phyloP scores from a whole-genome alignment of 306 rosid species.

The Glycyrrhiza uralensis region DNA sequence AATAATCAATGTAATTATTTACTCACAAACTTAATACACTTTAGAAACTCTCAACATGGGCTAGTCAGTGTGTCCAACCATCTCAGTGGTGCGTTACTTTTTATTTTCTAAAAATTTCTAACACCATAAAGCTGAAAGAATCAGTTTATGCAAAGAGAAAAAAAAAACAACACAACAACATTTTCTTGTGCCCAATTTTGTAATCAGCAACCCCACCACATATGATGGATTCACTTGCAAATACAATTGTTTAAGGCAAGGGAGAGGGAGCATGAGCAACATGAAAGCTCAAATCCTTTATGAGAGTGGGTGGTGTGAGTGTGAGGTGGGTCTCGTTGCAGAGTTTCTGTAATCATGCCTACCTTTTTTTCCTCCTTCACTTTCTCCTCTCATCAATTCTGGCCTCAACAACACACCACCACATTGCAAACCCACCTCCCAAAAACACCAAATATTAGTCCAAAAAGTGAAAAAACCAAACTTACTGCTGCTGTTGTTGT shows the following conservation, averaged over 20 bases:
- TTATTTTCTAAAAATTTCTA: neutral
- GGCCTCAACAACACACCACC: conserved; percentile 35
- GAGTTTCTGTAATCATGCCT: conserved; percentile 39
- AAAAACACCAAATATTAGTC: conserved; percentile 1
- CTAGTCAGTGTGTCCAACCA: conserved; percentile 1
- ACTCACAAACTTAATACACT: conserved; percentile 13
- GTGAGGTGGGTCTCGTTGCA: conserved; percentile 44
- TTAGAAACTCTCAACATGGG: conserved; percentile 30
- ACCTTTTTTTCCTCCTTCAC: conserved; percentile 43
- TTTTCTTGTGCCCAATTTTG: neutral
- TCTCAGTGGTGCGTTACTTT: conserved; percentile 25
- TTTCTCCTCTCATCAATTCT: conserved; percentile 35
- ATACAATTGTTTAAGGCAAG: conserved; percentile 24
- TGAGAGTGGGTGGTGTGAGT: conserved; percentile 42
- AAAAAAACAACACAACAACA: too few relatives aligned
- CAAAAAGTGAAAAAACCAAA: conserved; percentile 18
- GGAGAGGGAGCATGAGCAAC: conserved; percentile 18
- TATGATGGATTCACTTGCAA: conserved; percentile 11
- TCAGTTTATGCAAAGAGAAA: neutral
- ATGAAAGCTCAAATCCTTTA: conserved; percentile 49
- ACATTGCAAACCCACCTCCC: conserved; percentile 36
- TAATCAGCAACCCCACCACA: conserved; percentile 41
- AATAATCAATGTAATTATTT: conserved; percentile 9
- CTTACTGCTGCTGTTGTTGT: neutral
- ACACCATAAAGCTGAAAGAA: neutral